phyloP scores from a whole-genome alignment of 1,139 yeast genomes.

The Lodderomyces pseudojiufengensis region DNA sequence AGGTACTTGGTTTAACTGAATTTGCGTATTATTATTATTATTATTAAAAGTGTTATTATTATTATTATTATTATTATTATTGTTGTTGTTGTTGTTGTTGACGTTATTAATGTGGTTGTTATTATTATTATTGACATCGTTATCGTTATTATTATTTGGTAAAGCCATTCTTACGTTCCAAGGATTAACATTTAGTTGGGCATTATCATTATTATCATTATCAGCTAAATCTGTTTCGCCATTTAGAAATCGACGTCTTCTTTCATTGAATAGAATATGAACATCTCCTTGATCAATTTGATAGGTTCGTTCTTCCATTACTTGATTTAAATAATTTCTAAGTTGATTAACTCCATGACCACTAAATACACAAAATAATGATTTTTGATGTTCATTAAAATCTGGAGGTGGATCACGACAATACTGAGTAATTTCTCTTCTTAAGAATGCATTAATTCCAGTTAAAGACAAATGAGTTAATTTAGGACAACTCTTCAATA shows the following conservation, averaged over 20 bases:
- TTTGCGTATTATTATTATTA: conserved; percentile 1
- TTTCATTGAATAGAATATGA: conserved; percentile 30
- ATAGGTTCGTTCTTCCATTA: conserved; percentile 43
- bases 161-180: conserved; percentile 11
- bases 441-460: conserved; percentile 83
- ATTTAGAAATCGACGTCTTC: conserved; percentile 28
- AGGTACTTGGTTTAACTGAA: conserved; percentile 21
- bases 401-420: conserved; percentile 96
- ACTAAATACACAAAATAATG: conserved; percentile 87
- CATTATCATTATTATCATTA: conserved; percentile 18
- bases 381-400: conserved; percentile 81
- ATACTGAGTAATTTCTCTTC: conserved; percentile 79
- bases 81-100: no score
- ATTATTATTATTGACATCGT: conserved; percentile 1
- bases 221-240: conserved; percentile 24
- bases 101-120: no score
- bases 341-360: conserved; percentile 82
- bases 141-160: conserved; percentile 1
- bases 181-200: conserved; percentile 2
- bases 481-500: conserved; percentile 78
- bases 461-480: conserved; percentile 86
- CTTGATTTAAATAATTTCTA: conserved; percentile 54
- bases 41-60: conserved; percentile 1
- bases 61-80: not conserved
- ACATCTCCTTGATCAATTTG: conserved; percentile 40